Percentiles rank a stretch among this genome's conserved stretches.
These are phyloP conservation scores for Allantophomopsis lycopodina DNA, from an alignment of 2,329 filamentous ascomycete species.

Conservation along the genomic window DNA sequence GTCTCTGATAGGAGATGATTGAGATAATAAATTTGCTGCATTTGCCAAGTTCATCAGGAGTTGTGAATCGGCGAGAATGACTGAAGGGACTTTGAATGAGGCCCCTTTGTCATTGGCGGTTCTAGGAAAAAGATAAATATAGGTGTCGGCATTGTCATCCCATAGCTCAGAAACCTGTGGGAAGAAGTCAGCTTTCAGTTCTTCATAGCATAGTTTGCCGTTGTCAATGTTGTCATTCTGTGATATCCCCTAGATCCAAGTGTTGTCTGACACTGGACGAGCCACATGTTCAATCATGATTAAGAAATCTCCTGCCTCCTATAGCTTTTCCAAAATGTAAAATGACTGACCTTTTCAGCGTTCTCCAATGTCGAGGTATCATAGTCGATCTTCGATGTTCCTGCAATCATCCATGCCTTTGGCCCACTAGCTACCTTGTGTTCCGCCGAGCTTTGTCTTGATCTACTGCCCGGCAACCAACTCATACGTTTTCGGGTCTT, in stretches of 20 bases:
- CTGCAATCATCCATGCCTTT: slow-evolving; percentile 38
- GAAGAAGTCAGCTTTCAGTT: slow-evolving; percentile 3
- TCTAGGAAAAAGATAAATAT: slow-evolving; percentile 41
- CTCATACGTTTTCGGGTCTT: slow-evolving; percentile 16
- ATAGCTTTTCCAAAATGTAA: background rate
- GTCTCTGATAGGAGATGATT: slow-evolving; percentile 8
- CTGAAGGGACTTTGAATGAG: slow-evolving; percentile 45
- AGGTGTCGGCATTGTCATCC: slow-evolving; percentile 44
- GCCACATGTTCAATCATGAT: too few relatives aligned
- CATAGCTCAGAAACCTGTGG: slow-evolving; percentile 49
- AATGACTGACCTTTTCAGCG: slow-evolving; percentile 35
- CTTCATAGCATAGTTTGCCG: too few relatives aligned
- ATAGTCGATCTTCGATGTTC: slow-evolving; percentile 39
- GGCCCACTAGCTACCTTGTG: slow-evolving; percentile 6
- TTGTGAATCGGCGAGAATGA: slow-evolving; percentile 35
- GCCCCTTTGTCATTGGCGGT: slow-evolving; percentile 31
- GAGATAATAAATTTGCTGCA: background rate
- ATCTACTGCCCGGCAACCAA: slow-evolving; percentile 37
- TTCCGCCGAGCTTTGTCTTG: slow-evolving; percentile 34
- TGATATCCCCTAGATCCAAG: too few relatives aligned
- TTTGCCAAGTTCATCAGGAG: slow-evolving; percentile 8
- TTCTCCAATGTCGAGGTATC: slow-evolving; percentile 35
- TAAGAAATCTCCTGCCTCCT: too few relatives aligned
- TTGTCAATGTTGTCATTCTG: too few relatives aligned
- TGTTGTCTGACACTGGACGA: too few relatives aligned